Conservation (phyloP, 768 basidiomycete species). For the Hortiboletus campestris region DNA sequence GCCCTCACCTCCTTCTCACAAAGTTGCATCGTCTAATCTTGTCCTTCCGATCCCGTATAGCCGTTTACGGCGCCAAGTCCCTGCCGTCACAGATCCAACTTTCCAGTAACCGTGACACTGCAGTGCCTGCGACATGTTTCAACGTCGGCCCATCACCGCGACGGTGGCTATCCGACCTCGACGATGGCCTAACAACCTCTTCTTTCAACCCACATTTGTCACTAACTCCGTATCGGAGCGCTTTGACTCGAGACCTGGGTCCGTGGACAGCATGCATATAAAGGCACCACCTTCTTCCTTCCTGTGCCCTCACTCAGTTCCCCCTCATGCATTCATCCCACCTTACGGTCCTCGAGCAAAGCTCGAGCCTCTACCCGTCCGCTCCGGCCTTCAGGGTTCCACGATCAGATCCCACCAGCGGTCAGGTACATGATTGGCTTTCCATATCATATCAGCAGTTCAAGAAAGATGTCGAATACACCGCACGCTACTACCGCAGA, state of each 20-base stretch:
- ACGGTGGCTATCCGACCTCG: constrained; percentile 33
- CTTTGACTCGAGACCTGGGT: constrained; percentile 15
- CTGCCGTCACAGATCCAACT: constrained; percentile 31
- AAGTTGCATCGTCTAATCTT: constrained; percentile 22
- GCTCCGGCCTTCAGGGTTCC: constrained; percentile 63
- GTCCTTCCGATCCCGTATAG: constrained; percentile 17
- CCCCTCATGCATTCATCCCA: constrained; percentile 43
- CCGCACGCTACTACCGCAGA: constrained; percentile 62
- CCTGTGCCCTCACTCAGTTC: constrained; percentile 4
- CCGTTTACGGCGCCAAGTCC: constrained; percentile 26
- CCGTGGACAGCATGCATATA: constrained; percentile 33
- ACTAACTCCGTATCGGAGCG: constrained; percentile 30
- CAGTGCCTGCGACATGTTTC: constrained; percentile 37
- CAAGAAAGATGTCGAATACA: constrained; percentile 59
- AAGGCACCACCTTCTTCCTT: constrained; percentile 14
- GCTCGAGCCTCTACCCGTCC: constrained; percentile 47
- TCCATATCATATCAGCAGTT: constrained; percentile 66
- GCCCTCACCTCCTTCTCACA: constrained; percentile 16
- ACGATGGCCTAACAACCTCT: constrained; percentile 27
- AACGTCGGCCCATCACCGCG: constrained; percentile 33
- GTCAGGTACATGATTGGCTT: constrained; percentile 51
- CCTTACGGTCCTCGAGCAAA: constrained; percentile 60
- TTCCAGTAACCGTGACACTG: constrained; percentile 24
- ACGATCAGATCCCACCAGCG: constrained; percentile 41
- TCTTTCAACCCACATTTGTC: constrained; percentile 28